Percentiles rank a stretch among this genome's conserved stretches.
phyloP scores from a whole-genome alignment of 257 asterid species.

The Schizonepeta tenuifolia region DNA sequence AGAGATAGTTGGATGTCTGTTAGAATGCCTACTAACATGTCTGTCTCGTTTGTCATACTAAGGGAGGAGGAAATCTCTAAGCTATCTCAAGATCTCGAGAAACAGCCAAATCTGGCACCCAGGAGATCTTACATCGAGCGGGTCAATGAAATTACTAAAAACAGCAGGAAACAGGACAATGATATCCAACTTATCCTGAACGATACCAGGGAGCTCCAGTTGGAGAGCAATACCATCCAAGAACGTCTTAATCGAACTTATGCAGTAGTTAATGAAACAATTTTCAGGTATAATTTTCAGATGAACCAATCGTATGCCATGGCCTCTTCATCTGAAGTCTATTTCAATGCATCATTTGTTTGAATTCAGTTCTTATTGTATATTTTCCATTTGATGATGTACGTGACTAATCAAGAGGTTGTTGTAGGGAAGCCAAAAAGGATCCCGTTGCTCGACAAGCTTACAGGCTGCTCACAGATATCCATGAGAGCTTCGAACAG shows the following conservation, averaged over 20 bases:
- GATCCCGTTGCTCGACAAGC: conserved; percentile 68
- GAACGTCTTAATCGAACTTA: conserved; percentile 80
- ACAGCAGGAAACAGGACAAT: conserved; percentile 76
- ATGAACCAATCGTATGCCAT: background rate
- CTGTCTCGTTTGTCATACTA: conserved; percentile 24
- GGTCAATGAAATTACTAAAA: conserved; percentile 79
- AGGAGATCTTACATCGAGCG: conserved; percentile 66
- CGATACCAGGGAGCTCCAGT: conserved; percentile 84
- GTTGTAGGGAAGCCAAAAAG: conserved; percentile 78
- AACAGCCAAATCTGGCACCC: conserved; percentile 57
- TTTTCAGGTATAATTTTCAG: conserved; percentile 59
- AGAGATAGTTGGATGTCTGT: background rate
- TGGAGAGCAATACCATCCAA: conserved; percentile 78
- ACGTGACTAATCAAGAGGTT: background rate
- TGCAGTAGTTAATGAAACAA: conserved; percentile 67
- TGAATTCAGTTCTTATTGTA: background rate
- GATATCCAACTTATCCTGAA: conserved; percentile 71
- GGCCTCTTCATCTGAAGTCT: background rate
- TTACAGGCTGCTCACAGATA: conserved; percentile 57
- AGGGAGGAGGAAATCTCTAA: conserved; percentile 64
- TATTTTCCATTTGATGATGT: background rate
- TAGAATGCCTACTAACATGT: conserved; percentile 16
- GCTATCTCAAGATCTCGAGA: conserved; percentile 60
- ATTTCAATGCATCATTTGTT: background rate
- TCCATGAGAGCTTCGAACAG: conserved; percentile 74